Base-by-base conservation (phyloP, 306 rosid genomes). In the Adenanthera pavonina region DNA sequence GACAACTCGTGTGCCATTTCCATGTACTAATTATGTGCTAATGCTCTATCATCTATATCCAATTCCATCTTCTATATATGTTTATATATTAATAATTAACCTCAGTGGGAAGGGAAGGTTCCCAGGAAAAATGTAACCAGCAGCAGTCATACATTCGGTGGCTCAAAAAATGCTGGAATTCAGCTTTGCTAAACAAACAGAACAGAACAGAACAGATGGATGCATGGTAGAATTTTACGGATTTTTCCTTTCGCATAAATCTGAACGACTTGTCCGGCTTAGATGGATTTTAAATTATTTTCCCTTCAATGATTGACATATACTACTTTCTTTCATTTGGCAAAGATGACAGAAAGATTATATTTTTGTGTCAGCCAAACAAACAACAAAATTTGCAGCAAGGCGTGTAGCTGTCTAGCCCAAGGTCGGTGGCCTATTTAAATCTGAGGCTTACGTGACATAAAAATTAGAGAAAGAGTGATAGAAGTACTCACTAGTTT, bases 291-390 rank as follows among this genome's bases (percentile, higher is more conserved):
- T 44, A 16, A 33, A 44, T n/a, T 69, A 19, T 69, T 20, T 69
- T 20, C 25, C 20, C 54, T 44, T 69, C 15, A 25, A 46, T 69
- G 56, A 69, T 44, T 69, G 74, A 46, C 15, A 1, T 33, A 48
- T n/a, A n/a, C n/a, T 48, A 30, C 44, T 66, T 33, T n/a, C 41
- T 49, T 71, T 17, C 13, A 9, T 48, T 49, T 33, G 59, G 60
- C 57, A 71, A 54, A 71, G 54, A 71, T 72, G 76, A 72, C 46
- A 46, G 75, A 51, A 34, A 53, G 76, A 72, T 72, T 70, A 30
- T 7, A 46, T 47, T 70, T 47, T 47, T 6, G 30, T 41, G 73
- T 41, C 73, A 68, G 36, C 73, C 53, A 68, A 68, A 68, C 16
- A 41, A 68, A 68, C 73, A 68, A 68, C 73, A 68, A 68, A n/a